Evolutionary conservation across 2,329 filamentous ascomycete genomes (phyloP), one percentile per base, ranked within the genome.

Genomic region (Fusarium algeriense): DNA sequence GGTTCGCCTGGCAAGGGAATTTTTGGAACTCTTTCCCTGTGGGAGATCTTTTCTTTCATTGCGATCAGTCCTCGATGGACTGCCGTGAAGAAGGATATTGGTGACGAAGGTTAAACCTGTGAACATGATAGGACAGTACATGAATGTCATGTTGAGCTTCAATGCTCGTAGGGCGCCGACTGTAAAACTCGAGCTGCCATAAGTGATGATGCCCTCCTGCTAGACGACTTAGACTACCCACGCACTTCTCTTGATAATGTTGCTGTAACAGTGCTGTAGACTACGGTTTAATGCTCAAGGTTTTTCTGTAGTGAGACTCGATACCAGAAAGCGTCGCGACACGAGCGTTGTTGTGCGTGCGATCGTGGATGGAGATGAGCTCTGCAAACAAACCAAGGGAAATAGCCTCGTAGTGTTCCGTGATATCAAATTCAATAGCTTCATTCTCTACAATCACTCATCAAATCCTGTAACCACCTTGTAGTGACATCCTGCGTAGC

Each of bases 1-100:
- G 86, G 88, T 87, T 87, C 83, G 86, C 85, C 89, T 85, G 88
- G 85, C 85, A 76, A 85, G 90, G 90, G 82, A 92, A 92, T 92
- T 91, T 92, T 93, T 92, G 90, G 82, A 88, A 83, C 77, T 65
- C 70, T 71, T 75, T 71, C 70, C 58, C 56, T 71, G 71, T 60
- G 60, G 70, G 73, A 71, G 71, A 71, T 69, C 64, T 76, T 78
- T 74, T 83, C 80, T 83, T 83, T 84, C 82, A 83, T 84, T 83
- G 74, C 80, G 76, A 61, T 32, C 61, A 58, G 75, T 75, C 74
- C 77, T 80, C 75, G 62, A 64, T 50, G 81, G 80, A 70, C 65
- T 61, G 78, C 43, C 77, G 81, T 77, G 82, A 82, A 83, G 83
- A 83, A 83, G 81, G 81, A 78, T 53, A 15, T 32, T 44, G 7